phyloP scores from a whole-genome alignment of 23 red algal genomes.

The Gracilaria gracilis region DNA sequence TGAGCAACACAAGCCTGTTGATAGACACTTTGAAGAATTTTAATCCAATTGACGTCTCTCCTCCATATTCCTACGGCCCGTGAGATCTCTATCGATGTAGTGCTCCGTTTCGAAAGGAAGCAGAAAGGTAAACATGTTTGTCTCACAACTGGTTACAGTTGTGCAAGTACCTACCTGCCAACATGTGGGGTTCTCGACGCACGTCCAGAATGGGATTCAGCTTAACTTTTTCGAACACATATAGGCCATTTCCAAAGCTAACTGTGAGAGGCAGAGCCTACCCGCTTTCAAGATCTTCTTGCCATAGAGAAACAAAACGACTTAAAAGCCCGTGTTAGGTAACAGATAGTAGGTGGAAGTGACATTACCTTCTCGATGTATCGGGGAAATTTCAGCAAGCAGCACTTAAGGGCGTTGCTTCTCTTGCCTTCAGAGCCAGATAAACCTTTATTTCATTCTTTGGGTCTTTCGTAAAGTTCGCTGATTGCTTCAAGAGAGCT shows the following conservation, averaged over 20 bases:
- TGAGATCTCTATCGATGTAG: neutral
- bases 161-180: neutral
- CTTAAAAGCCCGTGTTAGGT: neutral
- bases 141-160: neutral
- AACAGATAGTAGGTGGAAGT: neutral
- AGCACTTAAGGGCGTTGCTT: neutral
- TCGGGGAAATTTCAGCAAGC: neutral
- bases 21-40: slow-evolving; percentile 37
- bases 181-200: neutral
- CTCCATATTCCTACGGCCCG: neutral
- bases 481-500: slow-evolving; percentile 5
- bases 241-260: neutral
- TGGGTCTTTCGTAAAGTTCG: slow-evolving; percentile 28
- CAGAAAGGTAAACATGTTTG: neutral
- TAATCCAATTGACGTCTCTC: neutral
- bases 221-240: neutral
- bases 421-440: neutral
- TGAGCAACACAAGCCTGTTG: slow-evolving; percentile 32
- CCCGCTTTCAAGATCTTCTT: too few relatives aligned
- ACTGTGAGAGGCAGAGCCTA: neutral
- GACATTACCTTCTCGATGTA: neutral
- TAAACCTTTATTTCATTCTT: neutral
- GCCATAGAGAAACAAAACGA: neutral
- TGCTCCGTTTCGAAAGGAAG: neutral
- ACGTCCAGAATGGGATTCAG: neutral